Evolutionary conservation across 2,329 filamentous ascomycete species (phyloP).

Genomic region (Oidium heveae): DNA sequence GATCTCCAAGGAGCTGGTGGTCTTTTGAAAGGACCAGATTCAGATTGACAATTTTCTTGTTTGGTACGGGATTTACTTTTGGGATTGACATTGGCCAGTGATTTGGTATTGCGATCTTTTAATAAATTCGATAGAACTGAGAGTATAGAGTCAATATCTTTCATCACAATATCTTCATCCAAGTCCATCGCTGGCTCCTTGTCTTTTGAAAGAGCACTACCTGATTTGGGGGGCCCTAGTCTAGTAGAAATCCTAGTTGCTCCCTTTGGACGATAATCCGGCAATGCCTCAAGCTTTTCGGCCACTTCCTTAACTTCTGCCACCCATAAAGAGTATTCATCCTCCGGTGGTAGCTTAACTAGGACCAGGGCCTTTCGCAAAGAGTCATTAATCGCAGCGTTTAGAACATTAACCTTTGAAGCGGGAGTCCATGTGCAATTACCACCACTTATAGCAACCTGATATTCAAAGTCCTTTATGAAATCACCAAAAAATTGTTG

Average conservation of each 20-base stretch:
- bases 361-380: neutral
- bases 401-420: neutral
- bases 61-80: neutral
- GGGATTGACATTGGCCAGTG: neutral
- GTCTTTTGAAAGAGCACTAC: neutral
- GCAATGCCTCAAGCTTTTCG: neutral
- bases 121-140: neutral
- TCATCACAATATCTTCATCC: neutral
- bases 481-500: neutral
- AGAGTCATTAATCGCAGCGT: neutral
- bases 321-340: neutral
- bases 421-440: neutral
- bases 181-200: neutral
- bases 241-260: neutral
- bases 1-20: neutral
- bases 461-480: neutral
- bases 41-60: neutral
- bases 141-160: neutral
- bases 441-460: neutral
- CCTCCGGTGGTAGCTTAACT: neutral
- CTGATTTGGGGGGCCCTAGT: neutral
- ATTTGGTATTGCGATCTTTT: neutral
- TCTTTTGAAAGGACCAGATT: neutral
- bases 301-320: neutral
- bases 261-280: neutral